phyloP scores from a whole-genome alignment of 2,329 filamentous ascomycete genomes.

The Apiospora arundinis region DNA sequence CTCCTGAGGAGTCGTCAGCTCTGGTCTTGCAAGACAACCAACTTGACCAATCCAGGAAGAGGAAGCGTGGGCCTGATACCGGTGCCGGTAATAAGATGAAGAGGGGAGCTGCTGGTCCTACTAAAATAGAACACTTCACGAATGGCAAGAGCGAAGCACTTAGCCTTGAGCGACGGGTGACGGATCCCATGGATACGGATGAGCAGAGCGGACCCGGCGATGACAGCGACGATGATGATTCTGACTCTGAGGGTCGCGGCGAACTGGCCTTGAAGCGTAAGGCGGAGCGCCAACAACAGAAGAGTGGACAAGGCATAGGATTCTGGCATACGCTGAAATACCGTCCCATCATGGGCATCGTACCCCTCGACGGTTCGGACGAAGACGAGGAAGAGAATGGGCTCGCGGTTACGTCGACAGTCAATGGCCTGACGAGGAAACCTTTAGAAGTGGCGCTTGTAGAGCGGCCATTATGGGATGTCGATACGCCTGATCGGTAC shows the following conservation, averaged over 20 bases:
- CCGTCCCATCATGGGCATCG: constrained; percentile 83
- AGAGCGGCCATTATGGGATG: constrained; percentile 84
- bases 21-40: constrained; percentile 37
- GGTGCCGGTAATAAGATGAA: constrained; percentile 62
- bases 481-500: constrained; percentile 53
- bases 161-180: constrained; percentile 32
- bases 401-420: constrained; percentile 19
- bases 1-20: constrained; percentile 39
- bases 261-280: constrained; percentile 40
- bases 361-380: constrained; percentile 47
- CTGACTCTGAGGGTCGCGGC: constrained; percentile 41
- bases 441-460: constrained; percentile 83
- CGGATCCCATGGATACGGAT: constrained; percentile 40
- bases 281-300: constrained; percentile 36
- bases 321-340: constrained; percentile 93
- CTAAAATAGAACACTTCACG: constrained; percentile 33
- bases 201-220: constrained; percentile 35
- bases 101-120: constrained; percentile 44
- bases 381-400: constrained; percentile 26
- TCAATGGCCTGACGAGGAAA: constrained; percentile 31
- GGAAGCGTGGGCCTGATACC: constrained; percentile 58
- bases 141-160: constrained; percentile 35
- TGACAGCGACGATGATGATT: constrained; percentile 42
- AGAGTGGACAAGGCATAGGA: constrained; percentile 32
- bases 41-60: constrained; percentile 51